A percentile compares a stretch with the other conserved stretches of the same genome.
Conservation (phyloP, 257 asterid genomes). For the Nicotiana undulata region DNA sequence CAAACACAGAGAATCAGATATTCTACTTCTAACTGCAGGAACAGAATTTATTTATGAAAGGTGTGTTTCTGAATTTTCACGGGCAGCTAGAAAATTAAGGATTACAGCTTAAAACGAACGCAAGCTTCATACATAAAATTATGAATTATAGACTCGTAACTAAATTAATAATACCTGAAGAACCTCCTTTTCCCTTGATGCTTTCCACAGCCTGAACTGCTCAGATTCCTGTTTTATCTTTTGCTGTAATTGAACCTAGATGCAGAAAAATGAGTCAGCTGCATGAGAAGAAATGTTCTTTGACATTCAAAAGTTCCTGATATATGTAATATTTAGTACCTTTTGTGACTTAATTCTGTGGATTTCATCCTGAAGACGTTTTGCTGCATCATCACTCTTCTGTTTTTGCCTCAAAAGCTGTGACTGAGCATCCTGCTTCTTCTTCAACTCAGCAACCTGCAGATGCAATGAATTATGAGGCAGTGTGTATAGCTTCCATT, state of each 20-base stretch:
- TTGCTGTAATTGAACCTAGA: conserved; percentile 94
- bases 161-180: conserved; percentile 56
- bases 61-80: not conserved
- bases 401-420: conserved; percentile 92
- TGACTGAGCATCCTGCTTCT: conserved; percentile 97
- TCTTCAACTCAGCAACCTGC: conserved; percentile 87
- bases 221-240: conserved; percentile 98
- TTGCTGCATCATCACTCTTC: conserved; percentile 95
- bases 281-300: not conserved
- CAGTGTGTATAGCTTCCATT: not conserved
- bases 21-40: not conserved
- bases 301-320: not conserved
- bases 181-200: conserved; percentile 93
- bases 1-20: not conserved
- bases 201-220: conserved; percentile 94
- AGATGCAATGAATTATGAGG: conserved; percentile 17
- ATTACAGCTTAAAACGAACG: not conserved
- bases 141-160: not conserved
- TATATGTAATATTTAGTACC: conserved; percentile 30
- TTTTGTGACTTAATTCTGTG: conserved; percentile 90
- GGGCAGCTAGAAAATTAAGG: not conserved
- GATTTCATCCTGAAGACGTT: conserved; percentile 75
- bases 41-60: not conserved
- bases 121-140: not conserved
- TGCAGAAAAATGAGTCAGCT: conserved; percentile 19